A percentile compares a stretch with the other conserved stretches of the same genome.
These are phyloP conservation scores for Phyllosticta citriasiana DNA, from an alignment of 2,329 filamentous ascomycete genomes.

Conservation along the genomic window DNA sequence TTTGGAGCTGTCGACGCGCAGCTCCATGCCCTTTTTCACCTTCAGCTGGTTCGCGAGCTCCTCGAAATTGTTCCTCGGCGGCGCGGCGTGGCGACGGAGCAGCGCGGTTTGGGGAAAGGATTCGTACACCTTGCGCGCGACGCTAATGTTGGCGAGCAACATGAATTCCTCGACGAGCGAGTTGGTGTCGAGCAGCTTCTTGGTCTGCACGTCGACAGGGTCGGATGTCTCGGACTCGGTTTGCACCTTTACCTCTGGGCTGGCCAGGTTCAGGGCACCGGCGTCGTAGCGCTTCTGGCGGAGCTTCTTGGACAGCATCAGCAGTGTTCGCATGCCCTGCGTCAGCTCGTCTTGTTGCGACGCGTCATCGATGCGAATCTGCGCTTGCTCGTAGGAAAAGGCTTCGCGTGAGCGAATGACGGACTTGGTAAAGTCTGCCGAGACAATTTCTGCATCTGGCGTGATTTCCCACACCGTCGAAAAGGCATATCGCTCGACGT, in stretches of 20 bases:
- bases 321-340: slow-evolving; percentile 72
- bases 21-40: slow-evolving; percentile 70
- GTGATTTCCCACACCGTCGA: slow-evolving; percentile 67
- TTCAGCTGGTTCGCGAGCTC: slow-evolving; percentile 85
- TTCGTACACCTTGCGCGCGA: slow-evolving; percentile 80
- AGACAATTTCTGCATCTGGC: slow-evolving; percentile 73
- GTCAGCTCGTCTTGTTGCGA: slow-evolving; percentile 86
- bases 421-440: slow-evolving; percentile 86
- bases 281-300: slow-evolving; percentile 94
- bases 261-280: slow-evolving; percentile 87
- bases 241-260: slow-evolving; percentile 95
- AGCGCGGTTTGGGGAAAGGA: slow-evolving; percentile 93
- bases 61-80: slow-evolving; percentile 94
- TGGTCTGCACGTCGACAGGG: slow-evolving; percentile 92
- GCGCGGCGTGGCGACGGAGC: slow-evolving; percentile 80
- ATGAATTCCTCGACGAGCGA: slow-evolving; percentile 98
- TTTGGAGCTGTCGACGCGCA: slow-evolving; percentile 77
- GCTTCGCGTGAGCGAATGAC: slow-evolving; percentile 95
- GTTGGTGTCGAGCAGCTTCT: slow-evolving; percentile 88
- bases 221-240: slow-evolving; percentile 93
- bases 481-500: slow-evolving; percentile 67
- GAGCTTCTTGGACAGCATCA: slow-evolving; percentile 84
- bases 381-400: slow-evolving; percentile 95
- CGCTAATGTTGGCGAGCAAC: slow-evolving; percentile 93
- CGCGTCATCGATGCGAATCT: slow-evolving; percentile 82